A percentile compares a stretch with the other conserved stretches of the same genome.
These are phyloP conservation scores for Galerina marginata DNA, from an alignment of 768 basidiomycete species.

Conservation along the genomic window DNA sequence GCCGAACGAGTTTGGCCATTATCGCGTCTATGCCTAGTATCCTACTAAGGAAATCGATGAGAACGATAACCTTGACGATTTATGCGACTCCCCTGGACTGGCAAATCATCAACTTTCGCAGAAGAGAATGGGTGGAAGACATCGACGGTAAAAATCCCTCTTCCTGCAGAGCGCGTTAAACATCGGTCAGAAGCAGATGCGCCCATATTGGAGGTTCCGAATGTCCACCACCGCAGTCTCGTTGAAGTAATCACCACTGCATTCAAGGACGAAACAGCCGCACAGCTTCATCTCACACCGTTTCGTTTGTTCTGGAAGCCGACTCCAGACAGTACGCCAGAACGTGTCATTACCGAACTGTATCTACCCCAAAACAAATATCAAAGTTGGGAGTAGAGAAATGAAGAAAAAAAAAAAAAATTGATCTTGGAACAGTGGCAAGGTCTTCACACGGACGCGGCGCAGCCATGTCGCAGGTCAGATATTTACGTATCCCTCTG, in stretches of 20 bases:
- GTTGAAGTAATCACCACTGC: conserved; percentile 18
- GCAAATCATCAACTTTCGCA: conserved; percentile 12
- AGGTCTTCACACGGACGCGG: too few species aligned
- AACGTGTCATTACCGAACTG: conserved; percentile 21
- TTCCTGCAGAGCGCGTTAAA: conserved; percentile 22
- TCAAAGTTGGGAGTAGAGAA: too few species aligned
- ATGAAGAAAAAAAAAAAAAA: too few species aligned
- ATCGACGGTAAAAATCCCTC: conserved; percentile 25
- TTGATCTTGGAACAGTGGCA: too few species aligned
- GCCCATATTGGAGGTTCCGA: conserved; percentile 33
- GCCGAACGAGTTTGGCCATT: conserved; percentile 26
- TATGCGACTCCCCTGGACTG: conserved; percentile 16
- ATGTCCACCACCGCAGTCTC: conserved; percentile 30
- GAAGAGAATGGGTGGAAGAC: conserved; percentile 27
- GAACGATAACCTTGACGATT: conserved; percentile 18
- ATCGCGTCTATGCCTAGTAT: conserved; percentile 22
- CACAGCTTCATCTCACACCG: conserved; percentile 30
- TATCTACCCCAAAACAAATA: too few species aligned
- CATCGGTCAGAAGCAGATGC: conserved; percentile 29
- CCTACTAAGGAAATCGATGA: conserved; percentile 26
- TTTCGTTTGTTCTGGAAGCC: conserved; percentile 28
- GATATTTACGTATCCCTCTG: too few species aligned
- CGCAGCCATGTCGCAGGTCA: too few species aligned
- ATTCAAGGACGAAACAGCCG: conserved; percentile 15
- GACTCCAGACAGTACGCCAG: conserved; percentile 3